Base-by-base conservation (phyloP, 2,329 filamentous ascomycete species). In the Nemania bipapillata region DNA sequence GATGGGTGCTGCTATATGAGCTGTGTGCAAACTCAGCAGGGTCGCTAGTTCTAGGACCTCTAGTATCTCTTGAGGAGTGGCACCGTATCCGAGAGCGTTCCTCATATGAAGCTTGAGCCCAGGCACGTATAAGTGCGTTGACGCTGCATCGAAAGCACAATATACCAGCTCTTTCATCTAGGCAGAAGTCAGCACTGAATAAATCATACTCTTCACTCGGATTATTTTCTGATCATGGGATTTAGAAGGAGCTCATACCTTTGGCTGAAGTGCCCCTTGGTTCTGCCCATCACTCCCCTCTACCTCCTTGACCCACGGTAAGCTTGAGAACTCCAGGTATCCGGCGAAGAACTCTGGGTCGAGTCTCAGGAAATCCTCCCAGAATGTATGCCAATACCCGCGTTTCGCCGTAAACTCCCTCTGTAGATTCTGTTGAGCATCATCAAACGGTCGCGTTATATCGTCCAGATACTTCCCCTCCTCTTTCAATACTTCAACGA, bases 31-130 rank as follows among this genome's bases (percentile, higher is more conserved):
- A 68, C 75, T 75, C 61, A 77, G 57, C 9, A 76, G 56, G 3
- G 75, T 79, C 1, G 83, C 81, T 70, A 86, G 75, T 71, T 86
- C 82, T 62, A 85, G 71, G 0, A 85, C 81, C 70, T 85, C 83
- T 75, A 84, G 78, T 54, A 86, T 82, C 75, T 85, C 82, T 49
- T 84, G 80, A 4, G 80, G 78, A 0, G 80, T 83, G 0, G 81
- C 83, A 0, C 83, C 84, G 66, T 82, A 82, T 12, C 79, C 77
- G 4, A 85, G 72, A 26, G 83, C 83, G 69, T 85, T 85, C 63
- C 79, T 79, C 78, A 85, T 84, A 70, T 85, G 83, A 28, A 84
- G 69, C 66, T 84, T 85, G 52, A 84, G 70, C 0, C 83, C 84
- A 0, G 82, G 81, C 5, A 78, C 75, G 61, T 84, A 85, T 22